phyloP scores from a whole-genome alignment of 2,329 filamentous ascomycete species.

The Aspergillus sclerotialis region DNA sequence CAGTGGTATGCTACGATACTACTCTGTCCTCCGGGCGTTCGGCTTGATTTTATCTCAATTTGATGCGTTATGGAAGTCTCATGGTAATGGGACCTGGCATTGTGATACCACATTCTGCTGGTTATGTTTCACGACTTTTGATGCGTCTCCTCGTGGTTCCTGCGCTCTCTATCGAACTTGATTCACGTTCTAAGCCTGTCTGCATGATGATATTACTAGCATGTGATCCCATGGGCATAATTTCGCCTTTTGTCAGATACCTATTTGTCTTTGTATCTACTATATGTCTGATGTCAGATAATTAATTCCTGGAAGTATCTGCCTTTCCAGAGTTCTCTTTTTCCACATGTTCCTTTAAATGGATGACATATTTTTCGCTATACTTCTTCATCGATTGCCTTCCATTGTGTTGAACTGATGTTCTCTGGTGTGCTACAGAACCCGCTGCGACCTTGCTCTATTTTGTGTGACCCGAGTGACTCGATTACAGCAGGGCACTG shows the following conservation, averaged over 20 bases:
- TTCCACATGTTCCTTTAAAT: no score
- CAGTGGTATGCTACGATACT: constrained; percentile 1
- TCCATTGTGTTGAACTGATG: no score
- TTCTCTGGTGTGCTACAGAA: neutral
- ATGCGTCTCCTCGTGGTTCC: constrained; percentile 5
- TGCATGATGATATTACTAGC: constrained; percentile 2
- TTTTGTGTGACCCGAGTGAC: neutral
- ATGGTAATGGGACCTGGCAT: constrained; percentile 4
- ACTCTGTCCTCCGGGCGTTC: neutral
- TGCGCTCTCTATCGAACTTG: constrained; percentile 6
- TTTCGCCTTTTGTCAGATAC: constrained; percentile 24
- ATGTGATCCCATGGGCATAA: constrained; percentile 10
- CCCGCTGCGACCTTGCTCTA: neutral
- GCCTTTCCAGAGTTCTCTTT: neutral
- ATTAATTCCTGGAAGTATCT: constrained; percentile 6
- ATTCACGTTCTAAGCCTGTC: constrained; percentile 4
- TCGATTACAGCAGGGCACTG: neutral
- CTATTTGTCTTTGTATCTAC: constrained; percentile 26
- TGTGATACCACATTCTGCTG: constrained; percentile 11
- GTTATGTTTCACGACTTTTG: constrained; percentile 9
- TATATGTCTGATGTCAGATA: constrained; percentile 17
- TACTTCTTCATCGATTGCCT: neutral
- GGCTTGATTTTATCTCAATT: neutral
- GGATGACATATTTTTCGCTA: no score
- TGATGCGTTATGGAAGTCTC: constrained; percentile 1